These are phyloP conservation scores for Rhizomucor pusillus DNA, from an alignment of 371 early-diverging fungal genomes.

Conservation along the genomic window DNA sequence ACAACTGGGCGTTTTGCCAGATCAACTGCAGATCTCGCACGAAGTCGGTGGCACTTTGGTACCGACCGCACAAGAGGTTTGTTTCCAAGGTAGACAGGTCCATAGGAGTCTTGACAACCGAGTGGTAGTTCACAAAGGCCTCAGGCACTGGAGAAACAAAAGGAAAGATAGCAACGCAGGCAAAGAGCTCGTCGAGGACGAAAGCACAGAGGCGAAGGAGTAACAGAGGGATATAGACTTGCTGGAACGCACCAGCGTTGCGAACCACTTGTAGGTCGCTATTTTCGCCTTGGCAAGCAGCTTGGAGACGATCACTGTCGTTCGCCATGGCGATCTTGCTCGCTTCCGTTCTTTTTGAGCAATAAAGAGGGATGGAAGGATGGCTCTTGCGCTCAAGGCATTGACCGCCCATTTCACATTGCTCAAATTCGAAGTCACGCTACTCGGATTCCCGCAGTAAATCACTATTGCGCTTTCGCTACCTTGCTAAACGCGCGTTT, in stretches of 20 bases:
- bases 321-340: slow-evolving; percentile 6
- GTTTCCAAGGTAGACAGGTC: slow-evolving; percentile 38
- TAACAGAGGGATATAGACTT: slow-evolving; percentile 5
- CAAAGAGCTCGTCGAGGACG: slow-evolving; percentile 32
- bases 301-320: background rate
- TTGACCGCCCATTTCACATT: no score
- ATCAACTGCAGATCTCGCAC: slow-evolving; percentile 35
- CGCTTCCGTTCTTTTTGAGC: background rate
- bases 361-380: background rate
- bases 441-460: no score
- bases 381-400: no score
- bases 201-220: slow-evolving; percentile 29
- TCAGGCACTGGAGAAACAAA: slow-evolving; percentile 37
- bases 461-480: no score
- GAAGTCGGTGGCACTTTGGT: slow-evolving; percentile 25
- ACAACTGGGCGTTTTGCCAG: slow-evolving; percentile 39
- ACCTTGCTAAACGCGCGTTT: no score
- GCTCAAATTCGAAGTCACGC: no score
- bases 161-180: slow-evolving; percentile 15
- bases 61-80: slow-evolving; percentile 25
- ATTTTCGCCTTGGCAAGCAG: background rate
- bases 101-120: slow-evolving; percentile 37
- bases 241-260: slow-evolving; percentile 6
- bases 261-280: slow-evolving; percentile 3
- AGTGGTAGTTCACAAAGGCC: slow-evolving; percentile 26